Base-by-base conservation (phyloP, 176 grass and related monocot genomes). In the Puccinellia tenuiflora region DNA sequence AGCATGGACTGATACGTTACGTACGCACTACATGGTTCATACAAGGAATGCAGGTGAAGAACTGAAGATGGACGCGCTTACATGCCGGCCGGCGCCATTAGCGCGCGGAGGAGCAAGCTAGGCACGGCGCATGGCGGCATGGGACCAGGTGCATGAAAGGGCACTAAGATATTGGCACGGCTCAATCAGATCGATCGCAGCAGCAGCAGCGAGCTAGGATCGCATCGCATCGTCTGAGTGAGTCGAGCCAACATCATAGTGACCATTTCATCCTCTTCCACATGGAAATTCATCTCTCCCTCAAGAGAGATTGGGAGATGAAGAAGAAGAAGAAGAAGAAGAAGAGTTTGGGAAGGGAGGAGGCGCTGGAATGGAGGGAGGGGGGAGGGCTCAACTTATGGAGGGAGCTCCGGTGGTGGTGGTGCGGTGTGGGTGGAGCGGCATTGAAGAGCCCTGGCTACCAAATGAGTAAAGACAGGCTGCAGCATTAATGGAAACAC, bases 111-210 rank as follows among this genome's bases (percentile, higher is more conserved):
- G 61, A 39, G 62, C 31, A n/a, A n/a, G n/a, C n/a, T n/a, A n/a
- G n/a, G n/a, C n/a, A n/a, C n/a, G n/a, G n/a, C n/a, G n/a, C n/a
- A n/a, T n/a, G n/a, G n/a, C n/a, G n/a, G n/a, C n/a, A n/a, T n/a
- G n/a, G n/a, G n/a, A n/a, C n/a, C n/a, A n/a, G n/a, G n/a, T n/a
- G n/a, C n/a, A 96, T 93, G 96, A 90, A 96, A 93, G 81, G 65
- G 83, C 51, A 87, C 93, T 96, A 79, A 96, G 96, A 99, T 99
- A 99, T 99, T 99, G 96, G 96, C 96, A 96, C 96, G 96, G 92
- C 92, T 94, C 92, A 94, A 94, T 94, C 92, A 94, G 89, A 92
- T 9, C 1, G 26, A 85, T 64, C 61, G 72, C 25, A 55, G 61
- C 31, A 37, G 70, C 22, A 53, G 67, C 33, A 17, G 37, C 29